Evolutionary conservation across 805 yeast species (phyloP), one percentile per base, ranked within the genome.

Genomic region (Millerozyma acaciae): DNA sequence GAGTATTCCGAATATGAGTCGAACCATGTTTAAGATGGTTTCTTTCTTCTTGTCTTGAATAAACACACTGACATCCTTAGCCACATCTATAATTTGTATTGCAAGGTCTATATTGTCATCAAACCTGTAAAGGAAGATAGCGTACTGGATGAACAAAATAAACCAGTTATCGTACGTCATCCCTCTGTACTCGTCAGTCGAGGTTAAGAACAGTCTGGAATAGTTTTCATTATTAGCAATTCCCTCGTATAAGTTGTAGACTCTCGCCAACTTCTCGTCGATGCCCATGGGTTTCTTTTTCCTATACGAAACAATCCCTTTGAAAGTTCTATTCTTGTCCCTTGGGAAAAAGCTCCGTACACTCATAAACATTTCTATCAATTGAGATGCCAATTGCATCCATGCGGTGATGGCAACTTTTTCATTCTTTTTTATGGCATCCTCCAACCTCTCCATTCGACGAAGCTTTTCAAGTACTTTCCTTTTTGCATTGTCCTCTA

Each of bases 131-230:
- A 83, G 69, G 16, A 79, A 69, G 21, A 90, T 55, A 0, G 95
- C 80, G 45, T 83, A 78, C 48, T 81, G 83, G 75, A 88, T 80
- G 48, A 88, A 85, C 5, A 90, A 63, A 41, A 75, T 78, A 55
- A 87, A 87, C 98, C 98, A 93, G 22, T 73, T 73, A 23, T 82
- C 84, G 53, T 84, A 84, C 3, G 69, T 62, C 14, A 88, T 60
- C 0, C 96, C 96, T 37, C 95, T 68, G 49, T 83, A 84, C 46
- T 74, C 80, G 1, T 67, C 65, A 8, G 70, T 70, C 0, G 84
- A 73, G 0, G 78, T 72, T 46, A 57, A 48, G 42, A 60, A 59
- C 35, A 50, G 56, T 25, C 65, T 34, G 2, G 62, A 37, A 19
- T 45, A 40, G 23, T 44, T 45, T 21, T 53, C 61, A 13, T 50